Conservation (phyloP, 2,329 filamentous ascomycete genomes). For the Exophiala alcalophila region DNA sequence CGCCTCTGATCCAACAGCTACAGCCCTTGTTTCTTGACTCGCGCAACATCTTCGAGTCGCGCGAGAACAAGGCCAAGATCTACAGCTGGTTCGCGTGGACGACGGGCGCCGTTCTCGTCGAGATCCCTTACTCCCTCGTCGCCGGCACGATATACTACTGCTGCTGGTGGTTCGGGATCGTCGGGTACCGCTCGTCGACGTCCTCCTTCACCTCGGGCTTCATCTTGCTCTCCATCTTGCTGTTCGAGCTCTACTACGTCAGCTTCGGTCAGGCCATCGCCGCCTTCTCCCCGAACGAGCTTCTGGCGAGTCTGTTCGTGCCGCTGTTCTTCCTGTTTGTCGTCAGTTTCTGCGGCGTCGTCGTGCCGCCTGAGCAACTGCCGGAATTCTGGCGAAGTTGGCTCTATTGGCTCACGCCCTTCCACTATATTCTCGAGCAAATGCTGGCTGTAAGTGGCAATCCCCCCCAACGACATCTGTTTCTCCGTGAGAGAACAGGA, state of each 20-base stretch:
- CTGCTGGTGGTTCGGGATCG: constrained; percentile 62
- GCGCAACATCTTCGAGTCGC: constrained; percentile 64
- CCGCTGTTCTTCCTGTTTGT: constrained; percentile 69
- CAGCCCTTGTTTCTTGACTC: constrained; percentile 68
- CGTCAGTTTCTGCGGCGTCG: constrained; percentile 70
- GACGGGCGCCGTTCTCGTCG: constrained; percentile 62
- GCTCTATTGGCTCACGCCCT: constrained; percentile 72
- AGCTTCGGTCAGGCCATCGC: constrained; percentile 61
- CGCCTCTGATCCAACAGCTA: constrained; percentile 72
- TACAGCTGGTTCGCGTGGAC: constrained; percentile 74
- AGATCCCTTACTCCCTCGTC: constrained; percentile 67
- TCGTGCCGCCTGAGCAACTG: constrained; percentile 64
- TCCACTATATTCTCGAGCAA: constrained; percentile 76
- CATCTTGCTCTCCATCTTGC: constrained; percentile 57
- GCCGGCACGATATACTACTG: constrained; percentile 64
- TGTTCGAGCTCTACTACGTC: constrained; percentile 61
- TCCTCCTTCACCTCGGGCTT: constrained; percentile 56
- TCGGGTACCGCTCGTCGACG: constrained; percentile 53
- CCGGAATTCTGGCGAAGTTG: constrained; percentile 63
- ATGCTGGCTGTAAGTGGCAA: constrained; percentile 57
- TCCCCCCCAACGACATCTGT: constrained; percentile 26
- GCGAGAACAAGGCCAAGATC: constrained; percentile 74
- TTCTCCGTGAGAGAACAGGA: neutral
- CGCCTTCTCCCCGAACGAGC: constrained; percentile 62
- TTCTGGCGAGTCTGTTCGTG: constrained; percentile 64